Evolutionary conservation across 2,329 filamentous ascomycete genomes (phyloP).

Genomic region (Fonsecaea erecta): DNA sequence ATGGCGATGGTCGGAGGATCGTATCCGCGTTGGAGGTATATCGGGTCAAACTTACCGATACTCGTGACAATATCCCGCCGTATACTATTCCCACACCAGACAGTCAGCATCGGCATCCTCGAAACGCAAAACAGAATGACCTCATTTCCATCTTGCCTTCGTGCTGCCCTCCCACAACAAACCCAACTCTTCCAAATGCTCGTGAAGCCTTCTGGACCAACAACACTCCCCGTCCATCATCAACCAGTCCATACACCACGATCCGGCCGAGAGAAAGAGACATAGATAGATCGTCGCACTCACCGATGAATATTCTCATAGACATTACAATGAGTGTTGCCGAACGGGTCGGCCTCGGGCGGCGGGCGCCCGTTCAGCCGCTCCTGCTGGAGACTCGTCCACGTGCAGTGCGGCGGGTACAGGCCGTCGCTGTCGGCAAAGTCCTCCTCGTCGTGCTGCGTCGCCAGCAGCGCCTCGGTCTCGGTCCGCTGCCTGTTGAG

Average conservation of each 20-base stretch:
- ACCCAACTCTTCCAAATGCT: not conserved
- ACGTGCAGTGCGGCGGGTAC: constrained; percentile 37
- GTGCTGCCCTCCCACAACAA: constrained; percentile 17
- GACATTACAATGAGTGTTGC: constrained; percentile 32
- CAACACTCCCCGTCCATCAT: not conserved
- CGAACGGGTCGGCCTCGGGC: constrained; percentile 31
- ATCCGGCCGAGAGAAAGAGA: not conserved
- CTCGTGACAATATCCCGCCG: constrained; percentile 41
- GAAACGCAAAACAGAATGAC: not conserved
- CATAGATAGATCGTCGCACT: not conserved
- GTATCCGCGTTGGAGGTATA: not conserved
- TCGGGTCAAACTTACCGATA: constrained; percentile 32
- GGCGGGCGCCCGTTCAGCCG: constrained; percentile 19
- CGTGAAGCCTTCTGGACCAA: not conserved
- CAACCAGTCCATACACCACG: not conserved
- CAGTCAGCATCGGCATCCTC: not conserved
- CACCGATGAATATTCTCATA: constrained; percentile 37
- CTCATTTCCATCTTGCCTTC: not conserved
- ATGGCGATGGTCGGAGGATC: not conserved
- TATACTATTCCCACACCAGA: constrained; percentile 27
- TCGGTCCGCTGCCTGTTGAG: constrained; percentile 27
- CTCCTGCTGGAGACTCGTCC: constrained; percentile 32
- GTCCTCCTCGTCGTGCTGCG: constrained; percentile 36
- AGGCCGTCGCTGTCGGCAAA: constrained; percentile 37
- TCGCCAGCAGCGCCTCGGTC: constrained; percentile 28